phyloP scores from a whole-genome alignment of 2,329 filamentous ascomycete genomes.

The Harringtonia lauricola region DNA sequence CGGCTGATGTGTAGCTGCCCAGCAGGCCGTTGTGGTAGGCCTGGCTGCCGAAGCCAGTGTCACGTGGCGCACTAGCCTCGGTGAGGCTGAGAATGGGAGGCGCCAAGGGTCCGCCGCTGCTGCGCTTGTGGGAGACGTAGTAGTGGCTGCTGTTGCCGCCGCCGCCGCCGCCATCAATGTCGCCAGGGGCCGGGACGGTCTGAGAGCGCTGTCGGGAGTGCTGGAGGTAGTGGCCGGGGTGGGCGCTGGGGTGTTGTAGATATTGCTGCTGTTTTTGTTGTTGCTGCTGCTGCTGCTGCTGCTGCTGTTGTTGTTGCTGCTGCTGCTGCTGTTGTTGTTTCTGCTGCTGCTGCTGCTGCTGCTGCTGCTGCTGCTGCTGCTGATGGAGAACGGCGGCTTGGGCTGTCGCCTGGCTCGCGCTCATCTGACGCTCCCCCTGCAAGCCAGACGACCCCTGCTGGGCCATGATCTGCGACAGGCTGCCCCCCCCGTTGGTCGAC shows the following conservation, averaged over 20 bases:
- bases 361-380: slow-evolving; percentile 29
- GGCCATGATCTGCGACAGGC: slow-evolving; percentile 38
- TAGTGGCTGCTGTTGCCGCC: neutral
- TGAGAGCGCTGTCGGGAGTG: slow-evolving; percentile 58
- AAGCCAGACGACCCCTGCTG: slow-evolving; percentile 17
- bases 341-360: slow-evolving; percentile 48
- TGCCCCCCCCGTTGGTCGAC: slow-evolving; percentile 42
- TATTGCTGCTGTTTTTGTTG: slow-evolving; percentile 46
- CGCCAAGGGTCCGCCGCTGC: slow-evolving; percentile 40
- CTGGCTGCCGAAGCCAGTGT: slow-evolving; percentile 38
- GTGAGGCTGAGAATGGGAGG: slow-evolving; percentile 54
- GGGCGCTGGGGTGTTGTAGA: slow-evolving; percentile 46
- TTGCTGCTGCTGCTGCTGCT: slow-evolving; percentile 28
- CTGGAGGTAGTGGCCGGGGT: slow-evolving; percentile 21
- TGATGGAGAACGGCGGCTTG: slow-evolving; percentile 65
- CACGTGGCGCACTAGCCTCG: slow-evolving; percentile 51
- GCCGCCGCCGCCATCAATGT: slow-evolving; percentile 24
- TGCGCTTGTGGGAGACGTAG: slow-evolving; percentile 23
- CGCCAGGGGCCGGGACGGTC: slow-evolving; percentile 51
- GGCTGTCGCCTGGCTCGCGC: slow-evolving; percentile 69
- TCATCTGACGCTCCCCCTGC: slow-evolving; percentile 18
- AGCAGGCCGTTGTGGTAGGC: slow-evolving; percentile 51
- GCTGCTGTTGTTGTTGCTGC: slow-evolving; percentile 24
- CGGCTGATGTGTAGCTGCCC: slow-evolving; percentile 50
- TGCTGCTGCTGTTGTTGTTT: slow-evolving; percentile 21